Base-by-base conservation (phyloP, 805 yeast genomes). In the Metschnikowia lachancei region DNA sequence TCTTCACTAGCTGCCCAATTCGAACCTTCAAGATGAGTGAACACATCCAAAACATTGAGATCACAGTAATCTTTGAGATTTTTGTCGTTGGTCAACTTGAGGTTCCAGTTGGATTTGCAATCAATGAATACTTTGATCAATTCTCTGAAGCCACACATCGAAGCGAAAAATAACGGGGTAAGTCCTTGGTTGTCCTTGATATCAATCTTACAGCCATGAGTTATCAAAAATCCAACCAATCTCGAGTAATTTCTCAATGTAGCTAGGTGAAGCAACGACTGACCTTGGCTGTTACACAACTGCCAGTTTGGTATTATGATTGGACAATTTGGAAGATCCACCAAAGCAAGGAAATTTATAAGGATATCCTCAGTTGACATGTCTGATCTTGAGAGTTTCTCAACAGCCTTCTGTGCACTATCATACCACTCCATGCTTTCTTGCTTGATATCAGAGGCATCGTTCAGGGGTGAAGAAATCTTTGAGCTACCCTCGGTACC, bases 151-250 rank as follows among this genome's bases (percentile, higher is more conserved):
- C 96, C 96, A 54, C 76, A 73, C 55, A 91, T 63, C 28, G 89
- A 79, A 0, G 97, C 96, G 60, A 86, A 83, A 63, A 91, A 96
- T 47, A 94, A 70, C 4, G 99, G 96, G 0, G 97, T 84, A 51
- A 80, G 79, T 1, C 96, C 97, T 60, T 83, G 87, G 36, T 76
- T 74, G 63, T 94, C 99, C 57, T 78, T 80, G 39, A 75, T 71
- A 63, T 88, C 91, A 36, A 84, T 74, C 57, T 84, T 78, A 60
- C 82, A 78, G 1, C 83, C 84, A 57, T 49, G 89, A 68, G 80
- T 81, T 3, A 91, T 69, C 58, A 94, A 74, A 22, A 82, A 82
- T 19, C 77, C 68, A 14, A 81, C 78, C 45, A 94, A 72, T 29
- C 76, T 74, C 35, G 69, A 63, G 57, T 87, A 87, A 17, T 92